Evolutionary conservation across 306 rosid genomes (phyloP), one percentile per base, ranked within the genome.

Genomic region (Cyclanthera cordifolia): DNA sequence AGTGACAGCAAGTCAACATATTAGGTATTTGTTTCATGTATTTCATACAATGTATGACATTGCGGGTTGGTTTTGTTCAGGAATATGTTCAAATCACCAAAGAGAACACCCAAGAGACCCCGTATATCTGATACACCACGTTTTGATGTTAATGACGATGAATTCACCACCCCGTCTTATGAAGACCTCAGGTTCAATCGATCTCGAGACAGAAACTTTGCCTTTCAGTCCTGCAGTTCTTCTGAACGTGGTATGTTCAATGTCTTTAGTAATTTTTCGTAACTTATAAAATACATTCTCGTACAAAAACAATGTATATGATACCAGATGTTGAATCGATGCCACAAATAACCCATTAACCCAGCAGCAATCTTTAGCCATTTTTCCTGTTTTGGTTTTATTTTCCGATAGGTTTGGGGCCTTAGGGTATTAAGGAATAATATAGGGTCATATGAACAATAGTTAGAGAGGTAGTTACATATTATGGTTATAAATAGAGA

Each of bases 31-130:
- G 25, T 2, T 19, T 51, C 55, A 19, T 51, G 55, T 19, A 49
- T 49, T 49, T n/a, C 53, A 6, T 6, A 6, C 8, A 51, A 9
- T 51, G 63, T 13, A 28, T 59, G 57, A 76, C 52, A 11, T 47
- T 72, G 24, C 25, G 75, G 63, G 72, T 49, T 72, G 47, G 8
- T 75, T 77, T 46, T 17, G 41, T 58, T 74, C 90, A 92, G 96
- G 89, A 83, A 74, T 58, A 71, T 81, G 64, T 56, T 74, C 68
- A 84, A 86, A 83, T 82, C 86, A 56, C 81, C 83, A 37, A 83
- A 78, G 82, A 86, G 75, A 80, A 73, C 17, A 50, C 82, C 76
- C 75, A 85, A 77, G 76, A 79, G 76, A 63, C 77, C 85, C 25
- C 80, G 61, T 47, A 74, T 74, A 72, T 81, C 83, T 72, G 82